Conservation (phyloP, 2,329 filamentous ascomycete species). For the Penicillium olsonii region DNA sequence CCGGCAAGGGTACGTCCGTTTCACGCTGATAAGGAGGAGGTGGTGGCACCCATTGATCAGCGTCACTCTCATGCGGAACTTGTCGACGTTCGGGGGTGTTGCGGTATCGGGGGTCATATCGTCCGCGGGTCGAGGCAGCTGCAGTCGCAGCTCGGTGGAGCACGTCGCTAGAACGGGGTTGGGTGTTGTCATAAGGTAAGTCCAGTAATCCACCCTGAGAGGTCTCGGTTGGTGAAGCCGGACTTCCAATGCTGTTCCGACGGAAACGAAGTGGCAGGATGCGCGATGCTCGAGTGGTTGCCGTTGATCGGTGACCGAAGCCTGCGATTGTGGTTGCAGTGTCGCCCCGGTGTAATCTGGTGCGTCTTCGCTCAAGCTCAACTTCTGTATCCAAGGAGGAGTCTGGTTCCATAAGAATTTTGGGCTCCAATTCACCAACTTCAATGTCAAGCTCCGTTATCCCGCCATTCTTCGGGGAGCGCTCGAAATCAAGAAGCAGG, state of each 20-base stretch:
- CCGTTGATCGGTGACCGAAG: constrained; percentile 20
- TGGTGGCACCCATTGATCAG: constrained; percentile 84
- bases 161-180: constrained; percentile 69
- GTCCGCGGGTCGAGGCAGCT: constrained; percentile 70
- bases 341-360: constrained; percentile 62
- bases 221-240: constrained; percentile 23
- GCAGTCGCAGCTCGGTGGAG: constrained; percentile 71
- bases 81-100: constrained; percentile 50
- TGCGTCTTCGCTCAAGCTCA: constrained; percentile 73
- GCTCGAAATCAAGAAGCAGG: constrained; percentile 73
- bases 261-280: constrained; percentile 15
- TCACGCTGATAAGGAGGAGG: constrained; percentile 69
- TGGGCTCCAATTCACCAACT: constrained; percentile 69
- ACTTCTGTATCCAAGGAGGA: constrained; percentile 76
- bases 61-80: constrained; percentile 81
- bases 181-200: constrained; percentile 71
- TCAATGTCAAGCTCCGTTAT: constrained; percentile 67
- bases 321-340: constrained; percentile 47
- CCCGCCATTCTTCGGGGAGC: constrained; percentile 57
- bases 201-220: constrained; percentile 54
- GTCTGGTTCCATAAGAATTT: constrained; percentile 70
- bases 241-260: constrained; percentile 31
- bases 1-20: constrained; percentile 39
- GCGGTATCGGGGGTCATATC: constrained; percentile 57
- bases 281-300: constrained; percentile 24